phyloP scores from a whole-genome alignment of 371 early-diverging fungal genomes.

The Basidiobolus heterosporus region DNA sequence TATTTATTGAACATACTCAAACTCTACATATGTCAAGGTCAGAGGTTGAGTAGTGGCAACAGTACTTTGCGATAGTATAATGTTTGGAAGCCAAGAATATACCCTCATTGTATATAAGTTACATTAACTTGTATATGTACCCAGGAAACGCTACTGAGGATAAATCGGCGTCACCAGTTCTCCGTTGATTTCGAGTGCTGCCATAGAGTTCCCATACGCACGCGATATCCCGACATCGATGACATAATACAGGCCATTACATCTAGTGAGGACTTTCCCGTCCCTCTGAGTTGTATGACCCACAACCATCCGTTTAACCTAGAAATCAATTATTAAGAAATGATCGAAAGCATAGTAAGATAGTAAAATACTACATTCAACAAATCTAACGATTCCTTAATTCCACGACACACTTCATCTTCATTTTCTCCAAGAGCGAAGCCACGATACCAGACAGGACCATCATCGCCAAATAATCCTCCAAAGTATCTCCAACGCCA shows the following conservation, averaged over 20 bases:
- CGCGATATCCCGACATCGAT: constrained; percentile 61
- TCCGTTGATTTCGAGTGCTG: constrained; percentile 7
- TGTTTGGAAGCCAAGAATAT: too few relatives aligned
- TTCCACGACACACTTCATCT: constrained; percentile 18
- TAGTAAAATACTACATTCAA: constrained; percentile 19
- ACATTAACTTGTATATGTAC: too few relatives aligned
- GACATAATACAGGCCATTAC: constrained; percentile 36
- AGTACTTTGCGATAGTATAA: too few relatives aligned
- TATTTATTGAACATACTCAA: too few relatives aligned
- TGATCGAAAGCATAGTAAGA: not conserved
- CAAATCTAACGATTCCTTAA: constrained; percentile 26
- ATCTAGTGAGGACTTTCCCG: constrained; percentile 42
- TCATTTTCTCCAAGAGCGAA: constrained; percentile 37
- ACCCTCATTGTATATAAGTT: too few relatives aligned
- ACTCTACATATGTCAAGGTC: too few relatives aligned
- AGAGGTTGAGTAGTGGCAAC: too few relatives aligned
- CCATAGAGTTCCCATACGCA: constrained; percentile 27
- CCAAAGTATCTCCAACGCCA: not conserved
- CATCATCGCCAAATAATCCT: constrained; percentile 19
- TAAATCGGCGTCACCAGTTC: constrained; percentile 1
- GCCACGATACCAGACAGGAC: constrained; percentile 45
- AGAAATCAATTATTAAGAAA: not conserved
- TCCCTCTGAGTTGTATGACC: constrained; percentile 56
- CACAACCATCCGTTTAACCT: constrained; percentile 58
- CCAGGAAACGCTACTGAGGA: not conserved